These are phyloP conservation scores for Camellia oleifera DNA, from an alignment of 179 eudicot genomes.

Conservation along the genomic window DNA sequence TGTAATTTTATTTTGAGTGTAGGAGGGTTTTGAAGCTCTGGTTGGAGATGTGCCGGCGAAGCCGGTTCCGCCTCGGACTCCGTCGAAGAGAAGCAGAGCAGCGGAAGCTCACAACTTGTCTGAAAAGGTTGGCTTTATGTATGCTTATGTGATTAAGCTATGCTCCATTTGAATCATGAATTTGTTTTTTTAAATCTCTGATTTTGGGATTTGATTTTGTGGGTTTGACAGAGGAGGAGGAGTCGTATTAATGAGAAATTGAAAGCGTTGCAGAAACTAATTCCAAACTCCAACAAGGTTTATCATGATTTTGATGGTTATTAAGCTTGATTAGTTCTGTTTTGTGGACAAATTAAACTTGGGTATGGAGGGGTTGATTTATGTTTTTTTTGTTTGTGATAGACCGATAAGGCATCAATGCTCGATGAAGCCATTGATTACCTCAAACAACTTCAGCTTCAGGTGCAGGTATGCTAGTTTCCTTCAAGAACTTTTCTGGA, in stretches of 20 bases:
- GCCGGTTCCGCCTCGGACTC: constrained; percentile 29
- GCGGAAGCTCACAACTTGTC: constrained; percentile 93
- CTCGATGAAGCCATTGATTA: constrained; percentile 97
- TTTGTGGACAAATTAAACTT: neutral
- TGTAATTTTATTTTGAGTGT: neutral
- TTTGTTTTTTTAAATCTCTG: neutral
- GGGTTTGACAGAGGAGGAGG: constrained; percentile 70
- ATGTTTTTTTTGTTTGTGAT: constrained; percentile 11
- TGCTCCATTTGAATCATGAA: neutral
- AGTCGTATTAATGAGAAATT: constrained; percentile 90
- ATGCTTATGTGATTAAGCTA: neutral
- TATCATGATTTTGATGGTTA: neutral
- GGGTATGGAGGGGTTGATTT: neutral
- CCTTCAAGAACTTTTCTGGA: neutral
- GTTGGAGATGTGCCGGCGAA: constrained; percentile 41
- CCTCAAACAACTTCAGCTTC: constrained; percentile 91
- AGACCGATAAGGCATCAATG: constrained; percentile 98
- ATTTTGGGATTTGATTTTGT: neutral
- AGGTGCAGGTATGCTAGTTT: constrained; percentile 63
- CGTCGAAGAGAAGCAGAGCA: constrained; percentile 75
- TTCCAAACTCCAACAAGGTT: constrained; percentile 94
- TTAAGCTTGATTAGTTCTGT: neutral
- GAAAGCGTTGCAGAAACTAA: constrained; percentile 84
- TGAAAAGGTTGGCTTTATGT: constrained; percentile 58
- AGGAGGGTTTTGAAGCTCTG: constrained; percentile 56